These are phyloP conservation scores for Aaosphaeria pasadenensis DNA, from an alignment of 2,329 filamentous ascomycete genomes.

Conservation along the genomic window DNA sequence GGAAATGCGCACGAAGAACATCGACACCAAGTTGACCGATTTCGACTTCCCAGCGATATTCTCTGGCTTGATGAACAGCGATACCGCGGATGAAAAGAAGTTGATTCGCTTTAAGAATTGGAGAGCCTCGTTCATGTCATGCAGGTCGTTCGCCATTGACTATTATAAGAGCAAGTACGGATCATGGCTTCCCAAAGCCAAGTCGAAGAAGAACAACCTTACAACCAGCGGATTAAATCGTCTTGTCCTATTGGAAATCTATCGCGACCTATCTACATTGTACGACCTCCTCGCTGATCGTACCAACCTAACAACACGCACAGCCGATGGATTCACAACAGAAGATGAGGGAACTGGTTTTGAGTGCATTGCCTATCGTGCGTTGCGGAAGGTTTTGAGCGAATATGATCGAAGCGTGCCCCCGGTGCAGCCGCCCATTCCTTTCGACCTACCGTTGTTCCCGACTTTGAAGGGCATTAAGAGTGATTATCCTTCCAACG, in stretches of 20 bases:
- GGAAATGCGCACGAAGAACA: constrained; percentile 65
- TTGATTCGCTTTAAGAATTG: constrained; percentile 80
- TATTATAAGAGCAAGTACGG: constrained; percentile 69
- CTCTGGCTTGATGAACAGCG: constrained; percentile 81
- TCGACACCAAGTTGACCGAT: constrained; percentile 72
- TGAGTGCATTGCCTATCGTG: constrained; percentile 60
- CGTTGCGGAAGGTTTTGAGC: constrained; percentile 73
- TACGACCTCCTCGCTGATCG: constrained; percentile 90
- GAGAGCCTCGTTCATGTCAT: constrained; percentile 70
- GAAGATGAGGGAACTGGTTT: constrained; percentile 51
- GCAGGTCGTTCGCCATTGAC: constrained; percentile 68
- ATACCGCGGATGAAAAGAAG: constrained; percentile 71
- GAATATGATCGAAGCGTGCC: constrained; percentile 89
- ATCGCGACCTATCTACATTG: constrained; percentile 78
- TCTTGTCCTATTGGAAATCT: constrained; percentile 75
- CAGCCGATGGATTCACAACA: constrained; percentile 64
- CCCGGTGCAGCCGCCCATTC: constrained; percentile 85
- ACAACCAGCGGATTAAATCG: constrained; percentile 84
- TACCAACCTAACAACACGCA: constrained; percentile 71
- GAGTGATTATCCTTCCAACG: constrained; percentile 61
- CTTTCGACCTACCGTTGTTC: constrained; percentile 80
- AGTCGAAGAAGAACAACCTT: constrained; percentile 87
- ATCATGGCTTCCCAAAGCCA: constrained; percentile 88
- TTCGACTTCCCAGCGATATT: constrained; percentile 93
- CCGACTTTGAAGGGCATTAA: constrained; percentile 67